Conservation (phyloP, 2,329 filamentous ascomycete genomes). For the Sporothrix dimorphospora region DNA sequence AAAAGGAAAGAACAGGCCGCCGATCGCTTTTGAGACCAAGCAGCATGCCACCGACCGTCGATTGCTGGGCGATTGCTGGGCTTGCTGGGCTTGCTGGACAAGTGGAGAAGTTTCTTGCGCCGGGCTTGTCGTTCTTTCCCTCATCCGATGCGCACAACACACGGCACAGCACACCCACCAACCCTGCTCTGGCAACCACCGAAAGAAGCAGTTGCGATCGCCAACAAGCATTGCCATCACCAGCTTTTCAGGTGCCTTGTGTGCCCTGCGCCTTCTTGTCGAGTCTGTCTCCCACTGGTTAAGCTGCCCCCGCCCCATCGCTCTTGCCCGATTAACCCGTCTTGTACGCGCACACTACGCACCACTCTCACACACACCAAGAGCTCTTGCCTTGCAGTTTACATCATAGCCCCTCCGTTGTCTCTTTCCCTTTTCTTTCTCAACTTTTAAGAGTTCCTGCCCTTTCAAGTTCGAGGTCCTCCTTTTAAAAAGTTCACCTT, state of each 20-base stretch:
- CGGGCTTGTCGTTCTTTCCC: slow-evolving; percentile 22
- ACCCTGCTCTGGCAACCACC: not conserved
- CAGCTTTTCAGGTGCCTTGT: not conserved
- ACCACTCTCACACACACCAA: not conserved
- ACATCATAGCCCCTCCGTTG: slow-evolving; percentile 19
- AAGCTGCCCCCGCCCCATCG: slow-evolving; percentile 6
- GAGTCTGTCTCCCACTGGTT: not conserved
- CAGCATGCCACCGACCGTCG: not conserved
- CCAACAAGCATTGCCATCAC: slow-evolving; percentile 11
- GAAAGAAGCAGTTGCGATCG: slow-evolving; percentile 21
- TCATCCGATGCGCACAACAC: slow-evolving; percentile 12
- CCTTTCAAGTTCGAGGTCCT: not conserved
- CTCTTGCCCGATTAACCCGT: slow-evolving; percentile 9
- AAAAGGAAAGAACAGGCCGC: not conserved
- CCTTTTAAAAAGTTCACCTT: not conserved
- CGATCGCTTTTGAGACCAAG: not conserved
- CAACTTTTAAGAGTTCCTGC: not conserved
- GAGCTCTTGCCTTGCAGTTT: slow-evolving; percentile 17
- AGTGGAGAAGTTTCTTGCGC: not conserved
- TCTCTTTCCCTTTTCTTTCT: not conserved
- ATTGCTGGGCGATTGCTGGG: not conserved
- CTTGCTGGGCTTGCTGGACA: not conserved
- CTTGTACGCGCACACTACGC: slow-evolving; percentile 7
- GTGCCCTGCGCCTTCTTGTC: not conserved
- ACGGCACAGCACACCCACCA: too few relatives aligned